Percentiles rank a stretch among this genome's conserved stretches.
phyloP scores from a whole-genome alignment of 106 monocot species.

The Vanilla planifolia region DNA sequence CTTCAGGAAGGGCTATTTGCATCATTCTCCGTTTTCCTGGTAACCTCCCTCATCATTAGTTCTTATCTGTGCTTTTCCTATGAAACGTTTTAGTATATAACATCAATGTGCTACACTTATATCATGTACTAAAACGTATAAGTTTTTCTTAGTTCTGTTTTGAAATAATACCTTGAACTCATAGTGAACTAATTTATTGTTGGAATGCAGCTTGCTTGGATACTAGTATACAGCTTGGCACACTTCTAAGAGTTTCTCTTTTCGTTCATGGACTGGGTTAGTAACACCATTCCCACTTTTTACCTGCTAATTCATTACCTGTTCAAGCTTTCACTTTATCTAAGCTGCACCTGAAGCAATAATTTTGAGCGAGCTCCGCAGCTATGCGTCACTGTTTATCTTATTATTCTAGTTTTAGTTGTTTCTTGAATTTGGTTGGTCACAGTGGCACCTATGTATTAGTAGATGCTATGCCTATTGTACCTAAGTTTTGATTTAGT shows the following conservation, averaged over 20 bases:
- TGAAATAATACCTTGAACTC: neutral
- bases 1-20: slow-evolving; percentile 96
- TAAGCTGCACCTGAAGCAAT: too few species aligned
- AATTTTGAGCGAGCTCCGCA: too few species aligned
- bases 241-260: slow-evolving; percentile 79
- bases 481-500: too few species aligned
- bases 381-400: too few species aligned
- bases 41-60: slow-evolving; percentile 11
- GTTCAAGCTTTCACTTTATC: too few species aligned
- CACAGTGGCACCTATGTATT: too few species aligned
- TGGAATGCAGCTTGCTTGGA: slow-evolving; percentile 84
- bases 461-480: too few species aligned
- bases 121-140: neutral
- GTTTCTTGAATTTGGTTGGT: too few species aligned
- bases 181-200: neutral
- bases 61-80: neutral
- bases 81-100: neutral
- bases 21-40: slow-evolving; percentile 89
- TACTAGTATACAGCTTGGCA: slow-evolving; percentile 86
- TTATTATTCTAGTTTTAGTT: too few species aligned
- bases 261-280: too few species aligned
- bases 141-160: neutral
- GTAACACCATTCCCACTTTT: too few species aligned
- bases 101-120: neutral
- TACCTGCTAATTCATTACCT: too few species aligned